Evolutionary conservation across 2,329 filamentous ascomycete genomes (phyloP).

Genomic region (Parascedosporium putredinis): DNA sequence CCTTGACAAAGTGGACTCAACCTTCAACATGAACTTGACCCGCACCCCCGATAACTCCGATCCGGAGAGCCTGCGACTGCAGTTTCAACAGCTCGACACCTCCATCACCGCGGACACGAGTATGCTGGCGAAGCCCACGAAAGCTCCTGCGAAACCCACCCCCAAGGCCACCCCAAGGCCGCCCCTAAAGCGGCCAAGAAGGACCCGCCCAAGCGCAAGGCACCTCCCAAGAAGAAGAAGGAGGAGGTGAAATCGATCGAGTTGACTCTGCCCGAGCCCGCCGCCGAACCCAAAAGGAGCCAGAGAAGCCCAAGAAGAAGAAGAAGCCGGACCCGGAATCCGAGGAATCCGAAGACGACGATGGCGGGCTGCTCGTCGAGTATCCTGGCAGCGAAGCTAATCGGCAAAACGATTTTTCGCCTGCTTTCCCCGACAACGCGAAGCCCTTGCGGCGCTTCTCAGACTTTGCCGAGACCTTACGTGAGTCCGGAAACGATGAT

Average conservation of each 20-base stretch:
- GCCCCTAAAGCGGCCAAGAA: slow-evolving; percentile 4
- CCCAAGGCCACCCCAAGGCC: slow-evolving; percentile 18
- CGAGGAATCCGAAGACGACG: slow-evolving; percentile 41
- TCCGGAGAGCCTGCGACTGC: slow-evolving; percentile 49
- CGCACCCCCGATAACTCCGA: slow-evolving; percentile 57
- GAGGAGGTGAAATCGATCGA: slow-evolving; percentile 25
- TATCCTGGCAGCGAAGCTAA: slow-evolving; percentile 41
- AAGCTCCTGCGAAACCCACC: slow-evolving; percentile 14
- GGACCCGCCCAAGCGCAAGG: slow-evolving; percentile 16
- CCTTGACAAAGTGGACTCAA: slow-evolving; percentile 70
- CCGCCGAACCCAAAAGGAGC: slow-evolving; percentile 15
- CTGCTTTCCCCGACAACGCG: slow-evolving; percentile 30
- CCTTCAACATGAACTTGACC: slow-evolving; percentile 78
- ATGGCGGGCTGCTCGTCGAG: slow-evolving; percentile 47
- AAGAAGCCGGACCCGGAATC: slow-evolving; percentile 35
- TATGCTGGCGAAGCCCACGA: slow-evolving; percentile 12
- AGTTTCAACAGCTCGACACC: slow-evolving; percentile 54
- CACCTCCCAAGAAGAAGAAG: slow-evolving; percentile 22
- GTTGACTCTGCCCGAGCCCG: slow-evolving; percentile 25
- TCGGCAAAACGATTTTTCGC: slow-evolving; percentile 32
- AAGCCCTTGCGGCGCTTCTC: slow-evolving; percentile 36
- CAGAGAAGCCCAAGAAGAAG: slow-evolving; percentile 21
- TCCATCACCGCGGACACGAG: slow-evolving; percentile 17
- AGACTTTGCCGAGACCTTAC: slow-evolving; percentile 35
- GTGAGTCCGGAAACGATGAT: slow-evolving; percentile 35